Evolutionary conservation across 164 flowering plant genomes (phyloP), one percentile per base, ranked within the genome.

Genomic region (Nelumbo lutea): DNA sequence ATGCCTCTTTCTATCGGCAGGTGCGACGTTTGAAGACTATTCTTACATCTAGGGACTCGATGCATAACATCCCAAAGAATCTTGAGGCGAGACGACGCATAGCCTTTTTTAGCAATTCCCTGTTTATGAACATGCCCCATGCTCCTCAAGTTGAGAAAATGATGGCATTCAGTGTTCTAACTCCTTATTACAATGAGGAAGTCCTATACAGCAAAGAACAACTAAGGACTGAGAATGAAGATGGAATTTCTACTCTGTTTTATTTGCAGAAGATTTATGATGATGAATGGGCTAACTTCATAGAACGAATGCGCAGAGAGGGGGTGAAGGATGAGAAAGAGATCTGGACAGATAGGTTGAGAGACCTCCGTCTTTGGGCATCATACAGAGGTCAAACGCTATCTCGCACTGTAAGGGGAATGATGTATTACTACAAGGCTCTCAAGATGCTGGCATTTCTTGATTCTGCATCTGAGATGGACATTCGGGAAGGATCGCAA

Each of bases 391-490:
- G 98, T 47, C 98, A 95, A 78, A 95, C 98, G 1, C 85, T 95
- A 8, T 81, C 97, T 41, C 90, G 98, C 43, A 92, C 98, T 11
- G 97, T 95, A 6, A 82, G 98, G 67, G 98, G 98, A 62, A 95
- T 95, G 97, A 95, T 95, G 97, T 95, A 95, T 70, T 87, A 95
- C 72, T 88, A 88, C 67, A 78, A 91, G 77, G 97, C 97, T 67
- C 86, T 95, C 2, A 82, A 88, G 79, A 89, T 88, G 91, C 91
- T 89, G 70, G 79, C 96, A 0, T 95, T 84, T 75, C 94, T 95
- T 44, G 98, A 95, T 82, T 77, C 85, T 52, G 97, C 98, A 50
- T 89, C 96, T 4, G 98, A 94, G 81, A 78, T 90, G 80, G 97
- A 91, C 68, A 83, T 94, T 41, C 75, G 85, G 65, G 77, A 72